Base-by-base conservation (phyloP, 805 yeast species). In the Saccharomyces mikatae region DNA sequence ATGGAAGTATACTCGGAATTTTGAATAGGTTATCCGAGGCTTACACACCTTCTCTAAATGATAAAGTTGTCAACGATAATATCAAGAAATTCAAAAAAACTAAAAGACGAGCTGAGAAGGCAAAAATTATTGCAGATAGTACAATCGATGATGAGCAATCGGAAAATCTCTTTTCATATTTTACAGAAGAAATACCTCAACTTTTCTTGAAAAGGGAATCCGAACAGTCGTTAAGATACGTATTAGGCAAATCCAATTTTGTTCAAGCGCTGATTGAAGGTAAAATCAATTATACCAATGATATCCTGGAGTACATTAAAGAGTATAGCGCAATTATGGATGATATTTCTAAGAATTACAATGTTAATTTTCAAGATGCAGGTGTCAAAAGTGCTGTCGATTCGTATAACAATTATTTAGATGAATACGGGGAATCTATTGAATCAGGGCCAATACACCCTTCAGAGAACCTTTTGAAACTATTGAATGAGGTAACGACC, bases 11-110 rank as follows among this genome's bases (percentile, higher is more conserved):
- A 46, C 41, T 55, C 4, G 24, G 57, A 2, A 75, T 86, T 17
- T 65, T 89, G 50, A 67, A 70, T 2, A 69, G 70, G 4, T 73
- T 91, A 70, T 67, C 75, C 8, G 64, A 74, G 2, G 78, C 79
- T n/a, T 90, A 87, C 69, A 88, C 89, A 62, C 88, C 87, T 49
- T 86, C 89, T 62, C 81, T 89, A 71, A 89, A 91, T 65, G 97
- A 91, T 70, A 81, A 82, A 6, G 95, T 91, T 0, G 97, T 91
- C 21, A 89, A 89, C 67, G 78, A 75, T 22, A 83, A 91, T 1
- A 83, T 89, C 17, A 73, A 78, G 21, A 72, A 73, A 11, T 86
- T 66, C 63, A 76, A 76, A 32, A 77, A 80, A 48, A 76, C 58
- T 27, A 52, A 70, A 46, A 66, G 66, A 30, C 54, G 60, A 48